phyloP scores from a whole-genome alignment of 176 grass and related monocot genomes.

The Zea luxurians region DNA sequence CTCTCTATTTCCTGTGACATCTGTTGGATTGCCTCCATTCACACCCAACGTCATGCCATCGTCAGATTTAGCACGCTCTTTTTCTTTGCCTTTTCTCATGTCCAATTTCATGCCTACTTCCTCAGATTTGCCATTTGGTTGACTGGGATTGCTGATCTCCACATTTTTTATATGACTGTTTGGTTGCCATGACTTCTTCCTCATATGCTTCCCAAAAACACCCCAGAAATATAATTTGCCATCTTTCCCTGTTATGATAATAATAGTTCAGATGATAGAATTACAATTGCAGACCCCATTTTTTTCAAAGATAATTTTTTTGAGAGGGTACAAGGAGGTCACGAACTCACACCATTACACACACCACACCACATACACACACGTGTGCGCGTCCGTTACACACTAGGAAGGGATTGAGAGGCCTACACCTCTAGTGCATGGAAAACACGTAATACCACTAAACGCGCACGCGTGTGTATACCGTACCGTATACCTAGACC shows the following conservation, averaged over 20 bases:
- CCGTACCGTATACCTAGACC: no score
- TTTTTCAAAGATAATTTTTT: constrained; percentile 17
- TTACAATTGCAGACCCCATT: constrained; percentile 3
- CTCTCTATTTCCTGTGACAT: constrained; percentile 39
- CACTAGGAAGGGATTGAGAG: no score
- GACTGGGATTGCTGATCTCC: constrained; percentile 20
- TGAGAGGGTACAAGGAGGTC: no score
- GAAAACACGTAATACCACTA: no score
- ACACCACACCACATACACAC: no score
- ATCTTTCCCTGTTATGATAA: constrained; percentile 49
- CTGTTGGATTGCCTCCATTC: constrained; percentile 41
- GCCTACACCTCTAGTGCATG: no score
- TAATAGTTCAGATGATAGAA: constrained; percentile 21
- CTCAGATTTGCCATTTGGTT: constrained; percentile 32
- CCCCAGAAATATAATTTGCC: constrained; percentile 74
- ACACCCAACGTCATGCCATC: constrained; percentile 46
- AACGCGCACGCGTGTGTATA: no score
- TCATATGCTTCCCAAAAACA: constrained; percentile 48
- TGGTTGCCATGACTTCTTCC: constrained; percentile 24
- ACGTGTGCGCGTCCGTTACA: no score
- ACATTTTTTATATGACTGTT: constrained; percentile 29
- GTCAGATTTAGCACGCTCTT: constrained; percentile 25
- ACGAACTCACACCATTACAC: no score
- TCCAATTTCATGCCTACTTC: constrained; percentile 45
- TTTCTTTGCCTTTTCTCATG: constrained; percentile 31